Conservation (phyloP, 192 early-diverging fungal genomes). For the Entomortierella lignicola region DNA sequence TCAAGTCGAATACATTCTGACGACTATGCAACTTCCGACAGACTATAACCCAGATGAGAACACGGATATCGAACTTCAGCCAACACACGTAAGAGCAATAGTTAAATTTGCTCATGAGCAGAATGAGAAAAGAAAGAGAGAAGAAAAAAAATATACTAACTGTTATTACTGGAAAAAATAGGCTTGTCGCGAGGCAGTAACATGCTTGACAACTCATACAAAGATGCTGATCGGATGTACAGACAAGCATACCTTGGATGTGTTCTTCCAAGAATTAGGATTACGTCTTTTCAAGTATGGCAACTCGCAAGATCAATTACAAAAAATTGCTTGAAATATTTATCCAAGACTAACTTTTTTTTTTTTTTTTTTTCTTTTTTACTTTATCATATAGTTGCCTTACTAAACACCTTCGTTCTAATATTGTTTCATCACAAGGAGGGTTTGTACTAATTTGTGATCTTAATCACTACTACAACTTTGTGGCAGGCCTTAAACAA, state of each 20-base stretch:
- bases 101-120: too few relatives aligned
- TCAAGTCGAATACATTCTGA: conserved; percentile 86
- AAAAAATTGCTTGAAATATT: too few relatives aligned
- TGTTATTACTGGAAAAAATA: conserved; percentile 16
- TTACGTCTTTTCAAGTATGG: conserved; percentile 87
- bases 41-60: conserved; percentile 83
- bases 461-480: conserved; percentile 84
- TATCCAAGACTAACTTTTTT: too few relatives aligned
- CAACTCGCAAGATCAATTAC: too few relatives aligned
- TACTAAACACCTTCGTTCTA: conserved; percentile 84
- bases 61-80: conserved; percentile 69
- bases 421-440: conserved; percentile 84
- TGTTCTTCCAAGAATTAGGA: conserved; percentile 92
- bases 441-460: conserved; percentile 94
- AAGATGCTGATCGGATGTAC: conserved; percentile 78
- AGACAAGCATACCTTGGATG: conserved; percentile 88
- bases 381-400: conserved; percentile 67
- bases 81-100: conserved; percentile 73
- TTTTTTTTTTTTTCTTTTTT: conserved; percentile 3
- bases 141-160: background rate
- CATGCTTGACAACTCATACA: conserved; percentile 81
- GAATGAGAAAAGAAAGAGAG: background rate
- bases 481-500: conserved; percentile 72
- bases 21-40: conserved; percentile 70
- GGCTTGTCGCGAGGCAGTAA: conserved; percentile 84